Percentiles rank a stretch among this genome's conserved stretches.
Conservation (phyloP, 371 early-diverging fungal species). For the Zancudomyces culisetae region DNA sequence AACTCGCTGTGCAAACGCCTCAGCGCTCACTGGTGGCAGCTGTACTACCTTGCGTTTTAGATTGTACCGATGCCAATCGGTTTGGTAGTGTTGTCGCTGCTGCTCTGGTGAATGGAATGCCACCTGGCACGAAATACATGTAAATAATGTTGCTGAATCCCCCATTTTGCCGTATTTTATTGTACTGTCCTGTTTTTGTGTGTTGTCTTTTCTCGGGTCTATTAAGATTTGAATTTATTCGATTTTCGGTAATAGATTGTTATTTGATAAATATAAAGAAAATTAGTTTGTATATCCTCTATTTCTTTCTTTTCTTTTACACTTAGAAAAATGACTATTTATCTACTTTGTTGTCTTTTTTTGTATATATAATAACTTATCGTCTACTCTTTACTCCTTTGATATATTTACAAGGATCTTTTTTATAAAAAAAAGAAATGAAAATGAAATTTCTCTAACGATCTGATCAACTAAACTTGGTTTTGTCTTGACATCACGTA, state of each 20-base stretch:
- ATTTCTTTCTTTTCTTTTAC: neutral
- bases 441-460: too few relatives aligned
- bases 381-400: too few relatives aligned
- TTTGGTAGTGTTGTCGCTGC: conserved; percentile 75
- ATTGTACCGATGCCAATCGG: conserved; percentile 97
- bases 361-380: too few relatives aligned
- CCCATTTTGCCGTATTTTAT: neutral
- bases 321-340: too few relatives aligned
- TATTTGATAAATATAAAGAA: neutral
- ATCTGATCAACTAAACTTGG: too few relatives aligned
- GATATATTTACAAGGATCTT: too few relatives aligned
- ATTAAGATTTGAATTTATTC: neutral
- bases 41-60: conserved; percentile 82
- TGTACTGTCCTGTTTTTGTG: neutral
- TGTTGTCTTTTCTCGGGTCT: neutral
- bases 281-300: neutral
- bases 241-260: neutral
- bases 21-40: conserved; percentile 57
- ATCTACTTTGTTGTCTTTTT: too few relatives aligned
- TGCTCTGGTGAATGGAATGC: conserved; percentile 60
- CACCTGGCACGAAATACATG: conserved; percentile 72
- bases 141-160: conserved; percentile 21
- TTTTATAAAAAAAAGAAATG: too few relatives aligned
- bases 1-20: conserved; percentile 58
- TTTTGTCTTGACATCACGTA: too few relatives aligned